Percentiles rank a stretch among this genome's conserved stretches.
Conservation (phyloP, 306 rosid species). For the Cicer pinnatifidum region DNA sequence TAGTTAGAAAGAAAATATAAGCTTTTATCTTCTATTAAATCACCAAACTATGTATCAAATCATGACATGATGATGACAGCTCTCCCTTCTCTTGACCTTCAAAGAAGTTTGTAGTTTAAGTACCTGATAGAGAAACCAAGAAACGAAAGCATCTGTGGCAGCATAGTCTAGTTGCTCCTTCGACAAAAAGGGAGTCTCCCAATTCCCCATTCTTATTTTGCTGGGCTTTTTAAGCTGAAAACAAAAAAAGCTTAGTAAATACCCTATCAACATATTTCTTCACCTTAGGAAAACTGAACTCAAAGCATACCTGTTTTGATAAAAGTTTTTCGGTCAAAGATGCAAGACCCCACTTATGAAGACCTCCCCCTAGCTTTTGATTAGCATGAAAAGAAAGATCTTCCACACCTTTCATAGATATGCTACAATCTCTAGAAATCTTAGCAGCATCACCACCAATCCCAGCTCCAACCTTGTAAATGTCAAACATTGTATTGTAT, state of each 20-base stretch:
- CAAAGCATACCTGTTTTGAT: constrained; percentile 67
- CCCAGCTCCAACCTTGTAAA: constrained; percentile 78
- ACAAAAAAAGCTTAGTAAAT: constrained; percentile 40
- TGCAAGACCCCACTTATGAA: constrained; percentile 67
- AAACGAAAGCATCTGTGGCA: constrained; percentile 87
- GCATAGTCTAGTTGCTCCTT: constrained; percentile 78
- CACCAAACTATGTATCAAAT: not conserved
- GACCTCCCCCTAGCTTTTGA: constrained; percentile 65
- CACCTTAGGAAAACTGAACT: constrained; percentile 34
- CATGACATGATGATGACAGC: not conserved
- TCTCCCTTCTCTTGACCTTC: not conserved
- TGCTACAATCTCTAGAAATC: constrained; percentile 70
- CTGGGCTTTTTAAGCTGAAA: constrained; percentile 78
- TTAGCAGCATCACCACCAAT: constrained; percentile 71
- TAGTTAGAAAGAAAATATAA: not conserved
- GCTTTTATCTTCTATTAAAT: not conserved
- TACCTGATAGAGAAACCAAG: constrained; percentile 88
- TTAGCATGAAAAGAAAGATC: constrained; percentile 76
- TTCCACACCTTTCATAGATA: constrained; percentile 66
- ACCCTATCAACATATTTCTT: constrained; percentile 5
- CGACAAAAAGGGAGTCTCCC: constrained; percentile 73
- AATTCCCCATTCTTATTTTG: constrained; percentile 73
- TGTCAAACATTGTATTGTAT: constrained; percentile 29
- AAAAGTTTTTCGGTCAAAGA: constrained; percentile 69
- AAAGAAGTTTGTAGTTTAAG: not conserved